Evolutionary conservation across 176 grass and related monocot genomes (phyloP).

Genomic region (Ampelocalamus luodianensis): DNA sequence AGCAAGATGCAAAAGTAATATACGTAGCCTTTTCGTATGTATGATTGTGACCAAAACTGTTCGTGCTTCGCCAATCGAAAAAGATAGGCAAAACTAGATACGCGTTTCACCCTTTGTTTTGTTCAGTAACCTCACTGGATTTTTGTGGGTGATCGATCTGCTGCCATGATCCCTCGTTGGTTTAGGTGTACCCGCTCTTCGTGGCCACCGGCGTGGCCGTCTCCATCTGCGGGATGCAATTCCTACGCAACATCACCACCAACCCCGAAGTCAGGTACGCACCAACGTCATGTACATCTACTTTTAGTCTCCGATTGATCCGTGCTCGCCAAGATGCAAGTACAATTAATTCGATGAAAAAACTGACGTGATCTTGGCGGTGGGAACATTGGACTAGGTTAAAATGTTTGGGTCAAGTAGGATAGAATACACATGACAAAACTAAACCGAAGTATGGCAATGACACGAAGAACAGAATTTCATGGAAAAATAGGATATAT

Average conservation of each 20-base stretch:
- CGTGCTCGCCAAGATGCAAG: background rate
- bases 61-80: background rate
- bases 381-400: background rate
- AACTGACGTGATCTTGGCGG: background rate
- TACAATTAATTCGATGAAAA: background rate
- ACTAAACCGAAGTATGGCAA: background rate
- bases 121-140: background rate
- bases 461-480: background rate
- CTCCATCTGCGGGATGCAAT: slow-evolving; percentile 54
- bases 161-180: background rate
- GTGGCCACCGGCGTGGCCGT: slow-evolving; percentile 50
- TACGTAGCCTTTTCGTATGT: background rate
- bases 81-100: too few species aligned
- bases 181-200: slow-evolving; percentile 64
- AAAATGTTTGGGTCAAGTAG: background rate
- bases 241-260: slow-evolving; percentile 69
- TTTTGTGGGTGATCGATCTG: background rate
- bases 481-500: background rate
- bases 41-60: background rate
- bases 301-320: background rate
- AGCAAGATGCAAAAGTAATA: background rate
- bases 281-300: background rate
- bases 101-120: background rate
- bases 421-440: background rate
- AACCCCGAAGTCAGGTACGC: slow-evolving; percentile 61